A percentile compares a stretch with the other conserved stretches of the same genome.
phyloP scores from a whole-genome alignment of 257 asterid genomes.

The Eustoma russellianum region DNA sequence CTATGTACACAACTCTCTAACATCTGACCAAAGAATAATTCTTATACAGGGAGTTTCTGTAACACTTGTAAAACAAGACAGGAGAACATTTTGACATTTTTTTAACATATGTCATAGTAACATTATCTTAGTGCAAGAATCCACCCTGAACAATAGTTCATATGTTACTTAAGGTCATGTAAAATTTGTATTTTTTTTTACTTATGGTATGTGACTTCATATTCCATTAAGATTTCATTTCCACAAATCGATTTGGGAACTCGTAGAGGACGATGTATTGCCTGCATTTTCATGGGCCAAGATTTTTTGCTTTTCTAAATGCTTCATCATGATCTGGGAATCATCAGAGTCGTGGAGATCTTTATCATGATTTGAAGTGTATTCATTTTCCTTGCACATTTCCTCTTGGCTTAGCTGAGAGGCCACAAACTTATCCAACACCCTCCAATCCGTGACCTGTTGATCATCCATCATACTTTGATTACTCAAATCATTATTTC shows the following conservation, averaged over 20 bases:
- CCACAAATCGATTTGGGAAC: slow-evolving; percentile 43
- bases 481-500: slow-evolving; percentile 3
- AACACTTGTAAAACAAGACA: slow-evolving; percentile 3
- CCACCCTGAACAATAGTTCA: slow-evolving; percentile 2
- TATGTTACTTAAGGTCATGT: slow-evolving; percentile 8
- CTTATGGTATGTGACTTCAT: neutral
- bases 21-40: no score
- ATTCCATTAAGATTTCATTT: slow-evolving; percentile 23
- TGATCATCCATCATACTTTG: slow-evolving; percentile 17
- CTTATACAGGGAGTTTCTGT: no score
- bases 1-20: no score
- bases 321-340: slow-evolving; percentile 18
- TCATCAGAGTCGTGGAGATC: slow-evolving; percentile 19
- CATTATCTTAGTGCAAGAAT: no score
- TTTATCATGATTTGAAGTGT: slow-evolving; percentile 13
- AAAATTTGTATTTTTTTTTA: neutral
- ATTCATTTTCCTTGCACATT: no score
- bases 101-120: slow-evolving; percentile 8
- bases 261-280: slow-evolving; percentile 34
- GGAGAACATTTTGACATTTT: slow-evolving; percentile 20
- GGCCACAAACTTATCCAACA: slow-evolving; percentile 76
- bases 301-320: slow-evolving; percentile 26
- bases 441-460: slow-evolving; percentile 71
- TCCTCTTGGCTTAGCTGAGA: slow-evolving; percentile 81
- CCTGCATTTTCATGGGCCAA: slow-evolving; percentile 28